Evolutionary conservation across 805 yeast species (phyloP).

Genomic region (Danielozyma ontarioensis): DNA sequence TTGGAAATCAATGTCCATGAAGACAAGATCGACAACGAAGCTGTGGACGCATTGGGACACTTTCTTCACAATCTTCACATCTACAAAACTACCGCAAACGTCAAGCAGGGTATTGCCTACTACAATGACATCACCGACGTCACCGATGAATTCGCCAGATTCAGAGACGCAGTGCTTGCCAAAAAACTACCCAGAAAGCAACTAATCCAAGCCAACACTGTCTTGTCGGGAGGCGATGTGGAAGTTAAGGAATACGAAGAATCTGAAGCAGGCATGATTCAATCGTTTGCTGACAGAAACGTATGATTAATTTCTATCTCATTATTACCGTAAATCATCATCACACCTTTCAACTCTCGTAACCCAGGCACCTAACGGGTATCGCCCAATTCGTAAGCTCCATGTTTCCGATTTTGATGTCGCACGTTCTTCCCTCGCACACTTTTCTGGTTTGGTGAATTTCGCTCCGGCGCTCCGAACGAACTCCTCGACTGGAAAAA

Average conservation of each 20-base stretch:
- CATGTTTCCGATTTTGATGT: no score
- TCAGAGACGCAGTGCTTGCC: slow-evolving; percentile 60
- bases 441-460: no score
- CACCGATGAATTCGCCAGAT: slow-evolving; percentile 54
- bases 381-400: no score
- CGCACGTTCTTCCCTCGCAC: no score
- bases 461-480: not conserved
- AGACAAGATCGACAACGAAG: slow-evolving; percentile 58
- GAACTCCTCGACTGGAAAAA: not conserved
- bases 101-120: slow-evolving; percentile 54
- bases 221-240: slow-evolving; percentile 39
- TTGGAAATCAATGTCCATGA: slow-evolving; percentile 56
- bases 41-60: slow-evolving; percentile 68
- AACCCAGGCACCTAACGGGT: no score
- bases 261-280: slow-evolving; percentile 69
- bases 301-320: slow-evolving; percentile 12
- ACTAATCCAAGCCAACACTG: slow-evolving; percentile 77
- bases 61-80: slow-evolving; percentile 70
- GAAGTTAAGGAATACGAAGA: slow-evolving; percentile 71
- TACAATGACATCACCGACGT: slow-evolving; percentile 68
- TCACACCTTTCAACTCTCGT: no score
- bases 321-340: not conserved
- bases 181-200: slow-evolving; percentile 83
- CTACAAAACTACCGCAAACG: slow-evolving; percentile 75
- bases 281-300: slow-evolving; percentile 58